A percentile compares a stretch with the other conserved stretches of the same genome.
These are phyloP conservation scores for Pneumocystis wakefieldiae DNA, from an alignment of 1,139 yeast species.

Conservation along the genomic window DNA sequence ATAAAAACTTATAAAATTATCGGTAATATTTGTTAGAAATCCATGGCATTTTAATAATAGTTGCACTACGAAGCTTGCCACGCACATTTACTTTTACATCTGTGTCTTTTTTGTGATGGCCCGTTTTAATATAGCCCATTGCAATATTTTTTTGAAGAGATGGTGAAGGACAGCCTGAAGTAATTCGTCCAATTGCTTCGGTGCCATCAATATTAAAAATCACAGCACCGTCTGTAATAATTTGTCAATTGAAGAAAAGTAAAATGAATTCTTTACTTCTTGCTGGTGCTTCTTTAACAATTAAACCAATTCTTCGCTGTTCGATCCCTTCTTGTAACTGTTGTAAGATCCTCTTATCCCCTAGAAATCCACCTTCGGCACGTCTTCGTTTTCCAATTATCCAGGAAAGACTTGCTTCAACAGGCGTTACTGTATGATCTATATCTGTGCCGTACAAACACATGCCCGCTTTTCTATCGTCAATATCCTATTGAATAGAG, in stretches of 20 bases:
- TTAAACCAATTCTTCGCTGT: constrained; percentile 55
- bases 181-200: constrained; percentile 35
- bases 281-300: constrained; percentile 80
- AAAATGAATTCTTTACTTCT: constrained; percentile 26
- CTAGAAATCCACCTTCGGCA: constrained; percentile 49
- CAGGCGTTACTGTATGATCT: constrained; percentile 66
- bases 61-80: constrained; percentile 66
- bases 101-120: constrained; percentile 64
- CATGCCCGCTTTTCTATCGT: constrained; percentile 58
- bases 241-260: background rate
- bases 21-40: constrained; percentile 59
- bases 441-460: constrained; percentile 91
- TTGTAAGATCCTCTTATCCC: constrained; percentile 49
- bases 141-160: constrained; percentile 67
- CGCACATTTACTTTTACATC: constrained; percentile 61
- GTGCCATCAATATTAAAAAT: constrained; percentile 34
- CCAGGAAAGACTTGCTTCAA: constrained; percentile 83
- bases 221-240: constrained; percentile 40
- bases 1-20: constrained; percentile 9
- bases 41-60: constrained; percentile 68
- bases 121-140: constrained; percentile 72
- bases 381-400: constrained; percentile 72
- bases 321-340: constrained; percentile 50
- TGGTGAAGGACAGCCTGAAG: constrained; percentile 89
- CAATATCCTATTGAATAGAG: background rate